Base-by-base conservation (phyloP, 495 filamentous ascomycete species). In the Alectoria sarmentosa region DNA sequence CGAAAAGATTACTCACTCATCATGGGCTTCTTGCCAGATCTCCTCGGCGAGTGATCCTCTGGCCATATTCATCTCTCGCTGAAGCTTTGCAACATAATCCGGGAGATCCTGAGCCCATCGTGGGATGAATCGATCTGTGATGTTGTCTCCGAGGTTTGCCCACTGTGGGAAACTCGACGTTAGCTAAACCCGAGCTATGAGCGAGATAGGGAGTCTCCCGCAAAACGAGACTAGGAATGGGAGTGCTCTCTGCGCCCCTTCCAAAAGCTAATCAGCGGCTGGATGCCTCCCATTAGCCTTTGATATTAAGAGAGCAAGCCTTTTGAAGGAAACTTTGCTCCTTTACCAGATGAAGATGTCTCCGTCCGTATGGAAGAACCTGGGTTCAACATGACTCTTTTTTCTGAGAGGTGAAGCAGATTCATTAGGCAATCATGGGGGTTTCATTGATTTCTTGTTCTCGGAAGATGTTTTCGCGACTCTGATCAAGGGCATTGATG, bases 11-110 rank as follows among this genome's bases (percentile, higher is more conserved):
- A n/a, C n/a, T n/a, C n/a, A n/a, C n/a, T 90, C 84, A 71, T 97
- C 90, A 46, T 88, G 86, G 4, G 94, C 90, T 69, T 98, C 94
- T 65, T 80, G 79, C 94, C 94, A 98, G 52, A 98, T 94, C 57
- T 96, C 90, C 63, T 92, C 87, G 39, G 94, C 90, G 21, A 98
- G 79, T 5, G 91, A 94, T 7, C 90, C 92, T 4, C 90, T 89
- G 1, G 85, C 82, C 83, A 93, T 86, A 28, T 88, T 91, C 17
- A 97, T 81, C 77, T 98, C 93, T 30, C 84, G 82, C 68, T 96
- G 92, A 3, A 98, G 83, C 73, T 96, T 96, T 60, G 84, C 82
- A 19, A 92, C 77, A 62, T 88, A 91, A 34, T 77, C 88, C 6
- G 93, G 92, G 10, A 98, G 76, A 23, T 82, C 73, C 56, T 83